Base-by-base conservation (phyloP, 495 filamentous ascomycete species). In the Trichoderma erinaceum region DNA sequence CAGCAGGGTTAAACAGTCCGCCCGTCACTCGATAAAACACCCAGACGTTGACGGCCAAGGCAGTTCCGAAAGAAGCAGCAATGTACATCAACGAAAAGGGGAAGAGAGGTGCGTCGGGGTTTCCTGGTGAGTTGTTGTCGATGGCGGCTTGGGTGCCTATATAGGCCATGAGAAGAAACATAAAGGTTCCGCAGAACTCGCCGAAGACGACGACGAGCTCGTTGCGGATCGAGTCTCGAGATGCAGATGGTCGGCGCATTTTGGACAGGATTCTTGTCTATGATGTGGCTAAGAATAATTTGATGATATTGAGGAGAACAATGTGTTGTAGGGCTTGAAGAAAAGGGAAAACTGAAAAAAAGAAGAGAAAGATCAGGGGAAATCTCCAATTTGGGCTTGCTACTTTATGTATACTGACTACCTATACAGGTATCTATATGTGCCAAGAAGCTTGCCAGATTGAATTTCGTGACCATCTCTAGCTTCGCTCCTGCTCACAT, bases 151-250 rank as follows among this genome's bases (percentile, higher is more conserved):
- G 67, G 4, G 58, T 21, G 38, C 56, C 67, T 1, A 63, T 82
- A 71, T 90, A 90, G n/a, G 89, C 86, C 69, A 90, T 86, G 79
- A 90, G 87, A 6, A 92, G 80, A 79, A 91, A 92, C 65, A 89
- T 70, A 69, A 88, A 89, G 0, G 89, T 92, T 27, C 89, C 89
- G 13, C 87, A 80, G 67, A 87, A 87, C 73, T 89, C 87, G 27
- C 85, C 86, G 16, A 83, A 38, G 29, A 84, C 78, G 64, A 85
- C 85, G 63, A 88, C 76, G 63, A 85, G 46, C 65, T 88, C 68
- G 63, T 77, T 72, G 61, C 78, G 65, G 13, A 61, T 35, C 25
- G 11, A 1, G 7, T 29, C 56, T 4, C 25, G 27, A 3, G 27
- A 18, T 2, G 13, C 15, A 5, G 16, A 2, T 4, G n/a, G 23